Evolutionary conservation across 371 early-diverging fungal genomes (phyloP), one percentile per base, ranked within the genome.

Genomic region (Mortierella sp.): DNA sequence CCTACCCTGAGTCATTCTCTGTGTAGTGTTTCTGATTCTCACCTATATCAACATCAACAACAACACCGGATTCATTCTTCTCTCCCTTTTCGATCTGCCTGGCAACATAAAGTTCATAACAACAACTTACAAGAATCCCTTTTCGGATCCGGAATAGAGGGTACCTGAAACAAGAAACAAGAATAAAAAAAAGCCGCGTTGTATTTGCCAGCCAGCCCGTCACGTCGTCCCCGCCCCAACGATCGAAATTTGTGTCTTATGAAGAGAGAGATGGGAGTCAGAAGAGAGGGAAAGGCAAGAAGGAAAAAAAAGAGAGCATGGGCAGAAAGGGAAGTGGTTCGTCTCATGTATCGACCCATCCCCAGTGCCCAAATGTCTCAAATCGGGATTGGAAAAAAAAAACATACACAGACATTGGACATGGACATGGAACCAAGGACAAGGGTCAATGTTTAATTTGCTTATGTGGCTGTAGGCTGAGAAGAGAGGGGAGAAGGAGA

Each of bases 311-410:
- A 57, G 54, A n/a, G 57, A 28, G 54, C 31, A 59, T 59, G 59
- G 59, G 13, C 59, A 59, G 13, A 48, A 50, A 48, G 48, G 48
- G 28, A 57, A 34, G 61, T 61, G 61, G 61, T 61, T 61, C 61
- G 61, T 67, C 67, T 67, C 67, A 67, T 67, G 57, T 50, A 50
- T 16, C 11, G 50, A 3, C 11, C 24, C 19, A 34, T 31, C 34
- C 67, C 24, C 40, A 34, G 64, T 64, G 37, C 10, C 67, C 67
- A 40, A 50, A 67, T 67, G 67, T 67, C 40, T 67, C 67, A 67
- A 40, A 67, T 37, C 67, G 67, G 67, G 11, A 37, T 67, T 67
- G 40, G 67, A 67, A 67, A 67, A 37, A 59, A 59, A 67, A 24
- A 21, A 37, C 67, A 37, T 37, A 67, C 10, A 31, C 34, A 19